Conservation (phyloP, 2,329 filamentous ascomycete genomes). For the Xylariomycetidae sp. region DNA sequence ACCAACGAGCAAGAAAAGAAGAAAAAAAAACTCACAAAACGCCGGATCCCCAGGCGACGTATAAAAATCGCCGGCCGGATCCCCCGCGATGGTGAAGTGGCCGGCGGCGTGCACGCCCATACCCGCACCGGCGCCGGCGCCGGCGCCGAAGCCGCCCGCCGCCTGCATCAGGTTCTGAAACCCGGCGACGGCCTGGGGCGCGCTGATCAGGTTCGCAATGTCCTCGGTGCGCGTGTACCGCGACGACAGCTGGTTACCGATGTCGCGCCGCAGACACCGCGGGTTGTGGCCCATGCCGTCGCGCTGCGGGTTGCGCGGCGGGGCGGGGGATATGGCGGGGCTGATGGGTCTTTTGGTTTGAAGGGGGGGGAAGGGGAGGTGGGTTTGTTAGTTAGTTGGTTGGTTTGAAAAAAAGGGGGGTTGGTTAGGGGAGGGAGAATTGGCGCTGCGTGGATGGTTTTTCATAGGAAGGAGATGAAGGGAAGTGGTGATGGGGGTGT, state of each 20-base stretch:
- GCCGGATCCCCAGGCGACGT: conserved; percentile 25
- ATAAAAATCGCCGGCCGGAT: conserved; percentile 30
- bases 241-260: conserved; percentile 25
- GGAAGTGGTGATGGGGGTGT: no score
- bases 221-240: conserved; percentile 14
- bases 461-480: no score
- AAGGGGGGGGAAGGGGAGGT: no score
- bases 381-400: no score
- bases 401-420: no score
- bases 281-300: conserved; percentile 38
- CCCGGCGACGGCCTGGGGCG: conserved; percentile 21
- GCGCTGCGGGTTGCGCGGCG: conserved; percentile 23
- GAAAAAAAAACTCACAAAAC: conserved; percentile 9
- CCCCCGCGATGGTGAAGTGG: conserved; percentile 34
- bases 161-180: conserved; percentile 34
- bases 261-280: conserved; percentile 40
- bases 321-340: conserved; percentile 19
- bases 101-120: conserved; percentile 33
- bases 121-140: conserved; percentile 5
- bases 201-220: conserved; percentile 26
- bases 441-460: no score
- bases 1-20: no score
- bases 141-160: no score
- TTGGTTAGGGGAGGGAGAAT: no score
- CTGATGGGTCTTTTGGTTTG: conserved; percentile 15